phyloP scores from a whole-genome alignment of 2,329 filamentous ascomycete species.

The Calonectria ilicicola region DNA sequence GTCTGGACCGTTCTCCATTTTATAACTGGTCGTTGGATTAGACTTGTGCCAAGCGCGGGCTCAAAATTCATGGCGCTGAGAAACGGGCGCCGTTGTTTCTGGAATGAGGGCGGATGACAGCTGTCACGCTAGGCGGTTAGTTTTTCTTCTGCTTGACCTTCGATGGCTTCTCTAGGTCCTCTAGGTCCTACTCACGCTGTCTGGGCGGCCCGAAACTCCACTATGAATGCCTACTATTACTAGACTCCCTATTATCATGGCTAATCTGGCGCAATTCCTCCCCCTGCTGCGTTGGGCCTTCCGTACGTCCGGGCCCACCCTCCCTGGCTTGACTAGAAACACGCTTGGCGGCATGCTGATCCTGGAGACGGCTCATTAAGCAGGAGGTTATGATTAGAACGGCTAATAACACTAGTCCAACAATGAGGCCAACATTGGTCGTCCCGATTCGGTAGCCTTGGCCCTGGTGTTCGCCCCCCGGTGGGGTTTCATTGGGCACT shows the following conservation, averaged over 20 bases:
- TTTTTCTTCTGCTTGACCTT: neutral
- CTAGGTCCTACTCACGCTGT: neutral
- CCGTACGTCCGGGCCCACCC: slow-evolving; percentile 18
- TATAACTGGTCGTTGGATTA: neutral
- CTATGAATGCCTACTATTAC: neutral
- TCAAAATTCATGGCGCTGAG: neutral
- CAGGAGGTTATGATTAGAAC: slow-evolving; percentile 34
- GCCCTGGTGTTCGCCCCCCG: neutral
- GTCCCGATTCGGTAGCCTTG: slow-evolving; percentile 30
- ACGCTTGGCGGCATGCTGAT: slow-evolving; percentile 23
- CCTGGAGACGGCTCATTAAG: slow-evolving; percentile 37
- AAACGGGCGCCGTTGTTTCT: neutral
- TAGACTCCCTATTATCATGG: neutral
- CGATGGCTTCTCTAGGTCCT: neutral
- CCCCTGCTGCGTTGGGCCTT: neutral
- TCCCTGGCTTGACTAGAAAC: slow-evolving; percentile 26
- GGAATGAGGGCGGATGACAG: neutral
- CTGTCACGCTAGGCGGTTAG: neutral
- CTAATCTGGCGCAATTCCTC: neutral
- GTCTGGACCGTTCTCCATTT: neutral
- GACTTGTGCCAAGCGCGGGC: neutral
- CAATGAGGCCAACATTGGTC: slow-evolving; percentile 45
- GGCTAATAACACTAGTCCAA: slow-evolving; percentile 38
- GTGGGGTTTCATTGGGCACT: slow-evolving; percentile 9
- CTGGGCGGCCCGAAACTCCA: neutral